A percentile compares a stretch with the other conserved stretches of the same genome.
Conservation (phyloP, 2,329 filamentous ascomycete species). For the Arthrobotrys sinensis region DNA sequence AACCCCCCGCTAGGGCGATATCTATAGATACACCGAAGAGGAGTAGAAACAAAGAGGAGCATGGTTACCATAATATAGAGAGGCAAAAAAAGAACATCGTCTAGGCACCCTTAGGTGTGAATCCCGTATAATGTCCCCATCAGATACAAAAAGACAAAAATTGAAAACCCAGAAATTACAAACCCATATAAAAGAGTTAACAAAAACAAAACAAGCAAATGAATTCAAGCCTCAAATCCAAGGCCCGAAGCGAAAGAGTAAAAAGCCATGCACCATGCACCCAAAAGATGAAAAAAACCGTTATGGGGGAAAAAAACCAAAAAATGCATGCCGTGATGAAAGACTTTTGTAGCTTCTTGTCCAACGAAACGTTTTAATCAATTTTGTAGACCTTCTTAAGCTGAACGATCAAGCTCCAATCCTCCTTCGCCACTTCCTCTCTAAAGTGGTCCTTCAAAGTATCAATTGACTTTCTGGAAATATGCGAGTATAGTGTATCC, state of each 20-base stretch:
- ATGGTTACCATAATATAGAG: neutral
- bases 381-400: constrained; percentile 96
- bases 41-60: constrained; percentile 9
- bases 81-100: constrained; percentile 9
- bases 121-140: neutral
- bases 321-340: neutral
- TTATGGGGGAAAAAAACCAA: neutral
- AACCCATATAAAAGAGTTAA: neutral
- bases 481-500: constrained; percentile 87
- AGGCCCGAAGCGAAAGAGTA: neutral
- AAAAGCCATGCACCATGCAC: constrained; percentile 30
- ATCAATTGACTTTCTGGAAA: constrained; percentile 91
- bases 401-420: constrained; percentile 95
- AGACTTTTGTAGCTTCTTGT: neutral
- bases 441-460: constrained; percentile 96
- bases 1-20: neutral
- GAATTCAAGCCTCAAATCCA: constrained; percentile 1
- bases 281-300: neutral
- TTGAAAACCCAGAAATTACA: constrained; percentile 9
- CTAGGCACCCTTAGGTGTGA: neutral
- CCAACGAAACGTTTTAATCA: constrained; percentile 69
- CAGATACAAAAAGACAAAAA: neutral
- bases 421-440: constrained; percentile 87
- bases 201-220: neutral
- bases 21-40: neutral